Conservation (phyloP, 331 rosid species). For the Malus hybrid region DNA sequence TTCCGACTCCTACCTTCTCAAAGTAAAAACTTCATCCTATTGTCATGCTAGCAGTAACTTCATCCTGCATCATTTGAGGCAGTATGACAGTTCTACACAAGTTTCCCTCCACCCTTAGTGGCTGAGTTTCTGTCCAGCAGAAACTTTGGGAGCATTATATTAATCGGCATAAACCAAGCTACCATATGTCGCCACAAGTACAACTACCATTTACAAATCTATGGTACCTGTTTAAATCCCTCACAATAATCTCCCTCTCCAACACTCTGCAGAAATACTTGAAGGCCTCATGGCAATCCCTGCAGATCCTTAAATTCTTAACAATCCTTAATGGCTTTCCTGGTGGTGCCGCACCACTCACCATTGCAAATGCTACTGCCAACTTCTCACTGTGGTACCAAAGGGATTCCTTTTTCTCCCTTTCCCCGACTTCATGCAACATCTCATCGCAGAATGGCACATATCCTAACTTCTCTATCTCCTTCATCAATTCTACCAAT, state of each 20-base stretch:
- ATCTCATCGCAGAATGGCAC: constrained; percentile 63
- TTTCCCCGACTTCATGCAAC: constrained; percentile 59
- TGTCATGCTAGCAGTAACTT: too few relatives aligned
- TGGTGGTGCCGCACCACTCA: constrained; percentile 50
- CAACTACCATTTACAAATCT: constrained; percentile 62
- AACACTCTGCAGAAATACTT: constrained; percentile 43
- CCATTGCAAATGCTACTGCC: constrained; percentile 72
- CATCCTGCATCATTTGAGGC: too few relatives aligned
- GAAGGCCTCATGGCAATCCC: constrained; percentile 70
- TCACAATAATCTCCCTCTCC: constrained; percentile 71
- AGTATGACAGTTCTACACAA: too few relatives aligned
- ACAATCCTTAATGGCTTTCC: constrained; percentile 72
- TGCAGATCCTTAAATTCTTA: constrained; percentile 88
- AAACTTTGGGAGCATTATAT: too few relatives aligned
- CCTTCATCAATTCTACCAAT: constrained; percentile 46
- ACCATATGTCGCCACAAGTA: constrained; percentile 40
- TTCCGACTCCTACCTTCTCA: too few relatives aligned
- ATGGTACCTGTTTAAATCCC: constrained; percentile 84
- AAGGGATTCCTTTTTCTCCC: constrained; percentile 62
- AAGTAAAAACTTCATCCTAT: too few relatives aligned
- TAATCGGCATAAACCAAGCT: not conserved
- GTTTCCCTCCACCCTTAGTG: too few relatives aligned
- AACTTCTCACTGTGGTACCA: constrained; percentile 86
- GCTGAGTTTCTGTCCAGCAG: too few relatives aligned
- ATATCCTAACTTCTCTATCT: constrained; percentile 68